Percentiles rank a stretch among this genome's conserved stretches.
Conservation (phyloP, 768 basidiomycete genomes). For the Hemileccinum rubropunctum region DNA sequence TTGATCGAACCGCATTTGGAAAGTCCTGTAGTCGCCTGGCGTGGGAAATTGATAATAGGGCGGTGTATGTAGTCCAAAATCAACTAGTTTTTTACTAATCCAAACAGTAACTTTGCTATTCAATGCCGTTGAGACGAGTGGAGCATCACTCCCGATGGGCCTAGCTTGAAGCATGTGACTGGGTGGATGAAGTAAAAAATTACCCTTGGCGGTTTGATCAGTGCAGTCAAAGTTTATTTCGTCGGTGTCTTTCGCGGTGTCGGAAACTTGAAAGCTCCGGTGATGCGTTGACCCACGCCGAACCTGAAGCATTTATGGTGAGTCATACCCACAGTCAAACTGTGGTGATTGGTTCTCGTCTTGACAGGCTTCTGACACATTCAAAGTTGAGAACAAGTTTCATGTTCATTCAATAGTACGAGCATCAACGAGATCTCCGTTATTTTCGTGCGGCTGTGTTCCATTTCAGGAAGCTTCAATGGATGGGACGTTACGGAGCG, state of each 20-base stretch:
- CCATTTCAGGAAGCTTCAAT: constrained; percentile 11
- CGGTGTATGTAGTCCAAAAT: not conserved
- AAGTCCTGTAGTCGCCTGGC: constrained; percentile 27
- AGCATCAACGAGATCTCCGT: constrained; percentile 8
- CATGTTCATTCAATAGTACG: too few species aligned
- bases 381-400: not conserved
- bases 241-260: constrained; percentile 1
- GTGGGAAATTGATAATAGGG: constrained; percentile 15
- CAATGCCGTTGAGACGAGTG: too few species aligned
- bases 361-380: not conserved
- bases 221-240: not conserved
- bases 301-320: not conserved
- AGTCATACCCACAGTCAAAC: too few species aligned
- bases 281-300: not conserved
- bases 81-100: too few species aligned
- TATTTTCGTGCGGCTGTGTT: constrained; percentile 18
- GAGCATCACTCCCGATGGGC: too few species aligned
- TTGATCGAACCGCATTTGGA: constrained; percentile 26
- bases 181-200: not conserved
- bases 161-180: not conserved
- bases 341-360: not conserved
- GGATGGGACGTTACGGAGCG: not conserved
- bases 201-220: not conserved
- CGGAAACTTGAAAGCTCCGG: constrained; percentile 1
- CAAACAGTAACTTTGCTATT: too few species aligned